phyloP scores from a whole-genome alignment of 352 stramenopile species.

The Phytophthora europaea region DNA sequence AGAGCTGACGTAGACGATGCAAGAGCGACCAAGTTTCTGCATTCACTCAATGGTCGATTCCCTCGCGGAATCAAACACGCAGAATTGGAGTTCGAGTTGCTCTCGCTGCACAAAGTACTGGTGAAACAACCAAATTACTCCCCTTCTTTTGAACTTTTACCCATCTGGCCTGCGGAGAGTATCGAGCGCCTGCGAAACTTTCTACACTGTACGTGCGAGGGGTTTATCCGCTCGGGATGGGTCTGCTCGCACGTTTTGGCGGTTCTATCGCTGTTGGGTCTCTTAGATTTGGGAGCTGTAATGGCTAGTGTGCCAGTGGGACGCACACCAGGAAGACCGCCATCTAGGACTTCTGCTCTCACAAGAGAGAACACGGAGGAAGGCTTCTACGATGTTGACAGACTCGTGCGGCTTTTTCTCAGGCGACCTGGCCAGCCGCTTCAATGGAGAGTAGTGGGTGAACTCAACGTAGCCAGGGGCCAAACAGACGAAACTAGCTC shows the following conservation, averaged over 20 bases:
- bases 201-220: neutral
- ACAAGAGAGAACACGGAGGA: neutral
- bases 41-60: too few relatives aligned
- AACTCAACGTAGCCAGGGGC: neutral
- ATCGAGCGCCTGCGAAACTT: neutral
- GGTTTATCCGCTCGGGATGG: neutral
- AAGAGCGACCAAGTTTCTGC: neutral
- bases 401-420: neutral
- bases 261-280: neutral
- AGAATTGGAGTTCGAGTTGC: too few relatives aligned
- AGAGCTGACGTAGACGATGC: neutral
- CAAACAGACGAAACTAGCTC: neutral
- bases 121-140: neutral
- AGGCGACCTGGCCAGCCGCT: neutral
- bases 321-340: neutral
- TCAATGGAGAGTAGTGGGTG: neutral
- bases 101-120: neutral
- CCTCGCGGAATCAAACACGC: too few relatives aligned
- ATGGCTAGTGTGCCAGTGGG: neutral
- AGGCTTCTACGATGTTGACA: neutral
- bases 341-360: neutral
- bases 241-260: neutral
- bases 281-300: neutral
- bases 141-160: neutral
- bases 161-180: neutral